These are phyloP conservation scores for Linnemannia schmuckeri DNA, from an alignment of 192 early-diverging fungal genomes.

Conservation along the genomic window DNA sequence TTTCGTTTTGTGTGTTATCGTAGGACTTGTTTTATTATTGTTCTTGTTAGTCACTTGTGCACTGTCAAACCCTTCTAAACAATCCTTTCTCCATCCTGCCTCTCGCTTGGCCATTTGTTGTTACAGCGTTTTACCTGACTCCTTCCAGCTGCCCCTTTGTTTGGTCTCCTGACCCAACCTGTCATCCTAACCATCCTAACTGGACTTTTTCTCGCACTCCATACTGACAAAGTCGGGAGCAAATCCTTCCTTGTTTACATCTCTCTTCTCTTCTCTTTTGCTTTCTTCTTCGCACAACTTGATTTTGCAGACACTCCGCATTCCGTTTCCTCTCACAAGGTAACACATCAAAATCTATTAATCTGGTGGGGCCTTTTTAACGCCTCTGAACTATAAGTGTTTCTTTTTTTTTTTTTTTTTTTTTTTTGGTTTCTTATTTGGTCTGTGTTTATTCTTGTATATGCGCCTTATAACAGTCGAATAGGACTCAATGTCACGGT, in stretches of 20 bases:
- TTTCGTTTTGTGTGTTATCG: not conserved
- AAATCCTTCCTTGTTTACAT: not conserved
- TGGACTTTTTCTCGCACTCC: not conserved
- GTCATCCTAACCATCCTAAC: not conserved
- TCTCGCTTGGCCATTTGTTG: not conserved
- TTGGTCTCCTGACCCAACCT: not conserved
- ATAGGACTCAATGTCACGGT: not conserved
- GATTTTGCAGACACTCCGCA: not conserved
- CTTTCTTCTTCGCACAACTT: too few relatives aligned
- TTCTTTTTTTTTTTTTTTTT: too few relatives aligned
- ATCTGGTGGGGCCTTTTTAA: too few relatives aligned
- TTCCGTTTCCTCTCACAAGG: not conserved
- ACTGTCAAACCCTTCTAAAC: not conserved
- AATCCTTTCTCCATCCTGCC: not conserved
- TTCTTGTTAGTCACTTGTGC: too few relatives aligned
- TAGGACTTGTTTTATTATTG: too few relatives aligned
- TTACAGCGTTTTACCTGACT: not conserved
- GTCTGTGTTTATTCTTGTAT: too few relatives aligned
- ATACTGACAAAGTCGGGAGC: too few relatives aligned
- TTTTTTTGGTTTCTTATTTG: too few relatives aligned
- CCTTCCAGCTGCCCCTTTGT: not conserved
- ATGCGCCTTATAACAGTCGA: not conserved
- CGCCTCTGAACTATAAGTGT: too few relatives aligned
- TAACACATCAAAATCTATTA: too few relatives aligned
- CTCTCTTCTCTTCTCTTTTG: not conserved